Evolutionary conservation across 2,329 filamentous ascomycete species (phyloP).

Genomic region (Apiospora rasikravindrae): DNA sequence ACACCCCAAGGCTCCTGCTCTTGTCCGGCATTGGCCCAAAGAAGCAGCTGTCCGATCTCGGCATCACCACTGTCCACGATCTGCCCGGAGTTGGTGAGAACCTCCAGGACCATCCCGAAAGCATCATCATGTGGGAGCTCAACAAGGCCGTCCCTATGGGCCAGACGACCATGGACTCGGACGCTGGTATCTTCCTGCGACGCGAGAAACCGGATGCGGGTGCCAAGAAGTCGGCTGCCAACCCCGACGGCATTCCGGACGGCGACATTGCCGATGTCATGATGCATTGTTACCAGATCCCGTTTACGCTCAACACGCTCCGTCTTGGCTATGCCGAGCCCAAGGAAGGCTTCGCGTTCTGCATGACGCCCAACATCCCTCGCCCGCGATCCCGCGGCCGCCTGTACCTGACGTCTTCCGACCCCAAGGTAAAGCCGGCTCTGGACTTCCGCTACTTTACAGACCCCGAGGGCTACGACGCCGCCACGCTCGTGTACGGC

Average conservation of each 20-base stretch:
- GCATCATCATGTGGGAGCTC: constrained; percentile 74
- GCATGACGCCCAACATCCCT: constrained; percentile 92
- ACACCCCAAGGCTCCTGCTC: constrained; percentile 73
- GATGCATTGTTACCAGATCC: constrained; percentile 98
- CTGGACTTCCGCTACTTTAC: constrained; percentile 92
- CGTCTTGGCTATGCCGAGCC: constrained; percentile 72
- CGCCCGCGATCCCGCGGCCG: constrained; percentile 79
- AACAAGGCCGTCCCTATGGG: constrained; percentile 77
- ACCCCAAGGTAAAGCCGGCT: constrained; percentile 79
- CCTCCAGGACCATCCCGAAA: constrained; percentile 65
- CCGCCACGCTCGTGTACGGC: constrained; percentile 78
- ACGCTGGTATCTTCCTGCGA: constrained; percentile 86
- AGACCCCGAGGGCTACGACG: constrained; percentile 83
- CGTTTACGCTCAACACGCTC: constrained; percentile 84
- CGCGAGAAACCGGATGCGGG: constrained; percentile 74
- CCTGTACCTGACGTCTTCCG: constrained; percentile 76
- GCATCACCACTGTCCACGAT: constrained; percentile 61
- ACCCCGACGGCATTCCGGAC: constrained; percentile 60
- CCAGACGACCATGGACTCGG: constrained; percentile 90
- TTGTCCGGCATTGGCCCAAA: constrained; percentile 63
- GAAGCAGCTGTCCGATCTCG: constrained; percentile 57
- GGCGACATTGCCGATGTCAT: constrained; percentile 83
- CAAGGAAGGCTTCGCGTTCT: constrained; percentile 80
- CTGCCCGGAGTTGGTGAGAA: constrained; percentile 66
- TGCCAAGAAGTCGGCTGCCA: constrained; percentile 54